These are phyloP conservation scores for Neoscytalidium dimidiatum DNA, from an alignment of 2,329 filamentous ascomycete genomes.

Conservation along the genomic window DNA sequence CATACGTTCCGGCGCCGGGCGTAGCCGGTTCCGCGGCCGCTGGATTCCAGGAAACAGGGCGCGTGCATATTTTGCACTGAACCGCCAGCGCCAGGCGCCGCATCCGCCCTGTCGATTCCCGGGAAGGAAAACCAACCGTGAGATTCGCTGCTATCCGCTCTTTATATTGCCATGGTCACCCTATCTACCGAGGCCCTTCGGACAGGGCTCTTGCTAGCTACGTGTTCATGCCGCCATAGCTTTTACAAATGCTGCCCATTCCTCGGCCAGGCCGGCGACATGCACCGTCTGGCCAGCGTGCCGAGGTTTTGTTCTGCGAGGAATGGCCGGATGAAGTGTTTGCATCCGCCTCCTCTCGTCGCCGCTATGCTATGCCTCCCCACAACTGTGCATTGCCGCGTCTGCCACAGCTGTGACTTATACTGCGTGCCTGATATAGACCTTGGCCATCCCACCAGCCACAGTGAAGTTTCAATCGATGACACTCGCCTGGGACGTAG, in stretches of 20 bases:
- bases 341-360: not conserved
- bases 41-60: slow-evolving; percentile 7
- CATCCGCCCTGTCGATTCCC: not conserved
- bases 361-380: not conserved
- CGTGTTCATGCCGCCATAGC: not conserved
- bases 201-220: not conserved
- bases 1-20: slow-evolving; percentile 4
- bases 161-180: not conserved
- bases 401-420: not conserved
- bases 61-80: slow-evolving; percentile 2
- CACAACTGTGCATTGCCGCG: slow-evolving; percentile 7
- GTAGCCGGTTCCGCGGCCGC: slow-evolving; percentile 2
- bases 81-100: not conserved
- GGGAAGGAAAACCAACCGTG: not conserved
- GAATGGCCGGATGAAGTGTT: slow-evolving; percentile 4
- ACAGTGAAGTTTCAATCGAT: not conserved
- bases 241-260: not conserved
- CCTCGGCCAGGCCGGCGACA: not conserved
- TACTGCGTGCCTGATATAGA: not conserved
- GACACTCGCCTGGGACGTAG: not conserved
- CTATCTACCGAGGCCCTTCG: too few relatives aligned
- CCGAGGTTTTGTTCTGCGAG: not conserved
- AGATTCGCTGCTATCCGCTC: not conserved
- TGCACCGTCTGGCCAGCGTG: not conserved
- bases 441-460: not conserved